Conservation (phyloP, 2,329 filamentous ascomycete species). For the Rhinocladiella mackenziei region DNA sequence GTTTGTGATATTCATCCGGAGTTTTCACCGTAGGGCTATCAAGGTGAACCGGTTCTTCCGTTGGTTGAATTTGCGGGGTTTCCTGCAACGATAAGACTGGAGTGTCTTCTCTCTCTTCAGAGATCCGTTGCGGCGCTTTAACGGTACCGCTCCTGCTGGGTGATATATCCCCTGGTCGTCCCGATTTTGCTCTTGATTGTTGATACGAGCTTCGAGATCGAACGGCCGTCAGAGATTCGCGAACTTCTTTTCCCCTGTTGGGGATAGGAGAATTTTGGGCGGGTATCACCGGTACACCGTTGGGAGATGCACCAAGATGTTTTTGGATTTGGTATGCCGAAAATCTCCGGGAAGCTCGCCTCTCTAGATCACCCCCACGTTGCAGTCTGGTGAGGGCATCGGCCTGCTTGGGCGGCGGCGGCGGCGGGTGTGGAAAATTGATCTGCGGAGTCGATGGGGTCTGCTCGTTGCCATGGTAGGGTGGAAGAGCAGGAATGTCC, state of each 20-base stretch:
- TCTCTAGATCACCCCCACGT: slow-evolving; percentile 84
- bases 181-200: slow-evolving; percentile 51
- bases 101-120: slow-evolving; percentile 50
- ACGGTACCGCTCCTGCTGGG: slow-evolving; percentile 53
- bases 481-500: slow-evolving; percentile 68
- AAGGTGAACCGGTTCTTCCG: slow-evolving; percentile 33
- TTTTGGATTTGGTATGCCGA: slow-evolving; percentile 97
- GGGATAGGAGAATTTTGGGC: slow-evolving; percentile 73
- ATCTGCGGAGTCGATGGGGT: slow-evolving; percentile 29
- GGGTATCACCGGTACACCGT: slow-evolving; percentile 77
- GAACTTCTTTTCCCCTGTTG: slow-evolving; percentile 76
- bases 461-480: slow-evolving; percentile 63
- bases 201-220: slow-evolving; percentile 55
- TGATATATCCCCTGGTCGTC: slow-evolving; percentile 56
- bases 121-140: slow-evolving; percentile 49
- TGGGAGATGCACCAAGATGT: slow-evolving; percentile 74
- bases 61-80: slow-evolving; percentile 36
- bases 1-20: slow-evolving; percentile 61
- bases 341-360: slow-evolving; percentile 86
- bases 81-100: slow-evolving; percentile 23
- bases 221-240: slow-evolving; percentile 77
- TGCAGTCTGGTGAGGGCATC: slow-evolving; percentile 89
- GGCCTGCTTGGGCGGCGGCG: slow-evolving; percentile 76
- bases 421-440: slow-evolving; percentile 68
- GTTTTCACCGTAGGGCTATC: slow-evolving; percentile 54